phyloP scores from a whole-genome alignment of 345 rosid genomes.

The Dipteronia sinensis region DNA sequence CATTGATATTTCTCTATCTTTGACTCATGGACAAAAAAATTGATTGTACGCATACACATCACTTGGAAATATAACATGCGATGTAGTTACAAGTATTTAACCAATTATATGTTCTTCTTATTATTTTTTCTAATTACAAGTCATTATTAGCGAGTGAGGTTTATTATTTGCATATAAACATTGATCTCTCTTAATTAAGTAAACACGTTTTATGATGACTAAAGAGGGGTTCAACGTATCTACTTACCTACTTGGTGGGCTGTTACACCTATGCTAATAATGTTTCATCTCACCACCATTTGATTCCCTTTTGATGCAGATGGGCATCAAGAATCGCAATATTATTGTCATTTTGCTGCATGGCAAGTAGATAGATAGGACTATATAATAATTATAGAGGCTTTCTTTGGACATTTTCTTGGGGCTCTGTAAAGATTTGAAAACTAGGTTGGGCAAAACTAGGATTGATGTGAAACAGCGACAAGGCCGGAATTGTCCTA shows the following conservation, averaged over 20 bases:
- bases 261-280: too few relatives aligned
- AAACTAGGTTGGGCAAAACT: constrained; percentile 6
- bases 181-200: too few relatives aligned
- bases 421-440: not conserved
- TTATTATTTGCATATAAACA: too few relatives aligned
- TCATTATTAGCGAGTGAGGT: too few relatives aligned
- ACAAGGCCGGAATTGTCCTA: not conserved
- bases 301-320: constrained; percentile 18
- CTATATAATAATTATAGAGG: not conserved
- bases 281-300: not conserved
- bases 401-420: not conserved
- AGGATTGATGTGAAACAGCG: constrained; percentile 16
- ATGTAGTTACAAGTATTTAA: too few relatives aligned
- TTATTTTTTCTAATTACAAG: too few relatives aligned
- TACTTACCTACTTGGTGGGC: too few relatives aligned
- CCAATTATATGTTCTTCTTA: too few relatives aligned
- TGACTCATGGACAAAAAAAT: constrained; percentile 9
- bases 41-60: not conserved
- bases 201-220: too few relatives aligned
- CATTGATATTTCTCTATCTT: constrained; percentile 6
- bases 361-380: not conserved
- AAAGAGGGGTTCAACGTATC: too few relatives aligned
- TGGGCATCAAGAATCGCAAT: constrained; percentile 2
- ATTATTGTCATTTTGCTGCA: not conserved
- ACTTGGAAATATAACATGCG: not conserved